These are phyloP conservation scores for Pinus tabuliformis DNA, from an alignment of 75 land plant species.

Conservation along the genomic window DNA sequence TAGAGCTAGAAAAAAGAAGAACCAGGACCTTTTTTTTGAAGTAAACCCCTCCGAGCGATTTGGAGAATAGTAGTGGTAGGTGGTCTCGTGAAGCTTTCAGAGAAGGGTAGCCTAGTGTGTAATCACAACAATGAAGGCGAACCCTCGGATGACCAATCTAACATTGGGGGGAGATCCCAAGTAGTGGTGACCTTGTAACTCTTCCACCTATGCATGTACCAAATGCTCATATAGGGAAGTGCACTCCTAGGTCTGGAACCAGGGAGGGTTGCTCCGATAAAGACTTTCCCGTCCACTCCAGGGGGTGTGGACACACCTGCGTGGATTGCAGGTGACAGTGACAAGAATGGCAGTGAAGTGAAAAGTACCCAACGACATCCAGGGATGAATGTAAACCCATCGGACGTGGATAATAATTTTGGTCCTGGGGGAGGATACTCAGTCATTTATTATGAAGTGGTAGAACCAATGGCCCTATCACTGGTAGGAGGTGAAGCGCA, in stretches of 20 bases:
- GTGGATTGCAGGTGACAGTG: no score
- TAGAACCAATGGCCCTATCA: no score
- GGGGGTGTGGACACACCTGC: no score
- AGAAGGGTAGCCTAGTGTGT: slow-evolving; percentile 29
- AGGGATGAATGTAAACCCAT: no score
- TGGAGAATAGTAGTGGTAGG: slow-evolving; percentile 2
- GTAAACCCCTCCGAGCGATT: slow-evolving; percentile 16
- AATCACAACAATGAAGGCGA: slow-evolving; percentile 19
- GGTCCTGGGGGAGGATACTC: no score
- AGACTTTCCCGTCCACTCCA: no score
- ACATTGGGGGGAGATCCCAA: slow-evolving; percentile 17
- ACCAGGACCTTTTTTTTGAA: slow-evolving; percentile 3
- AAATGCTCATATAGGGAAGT: no score
- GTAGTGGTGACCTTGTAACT: slow-evolving; percentile 14
- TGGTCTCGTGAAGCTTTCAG: slow-evolving; percentile 25
- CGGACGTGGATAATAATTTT: no score
- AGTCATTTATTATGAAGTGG: no score
- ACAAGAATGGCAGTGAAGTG: no score
- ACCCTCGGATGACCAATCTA: slow-evolving; percentile 26
- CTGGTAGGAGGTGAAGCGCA: no score
- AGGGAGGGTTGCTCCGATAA: neutral
- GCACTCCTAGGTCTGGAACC: slow-evolving; percentile 4
- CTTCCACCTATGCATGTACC: neutral
- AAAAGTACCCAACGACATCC: no score
- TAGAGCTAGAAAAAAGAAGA: neutral